Base-by-base conservation (phyloP, 176 grass and related monocot species). In the Rhynchospora tenuis region DNA sequence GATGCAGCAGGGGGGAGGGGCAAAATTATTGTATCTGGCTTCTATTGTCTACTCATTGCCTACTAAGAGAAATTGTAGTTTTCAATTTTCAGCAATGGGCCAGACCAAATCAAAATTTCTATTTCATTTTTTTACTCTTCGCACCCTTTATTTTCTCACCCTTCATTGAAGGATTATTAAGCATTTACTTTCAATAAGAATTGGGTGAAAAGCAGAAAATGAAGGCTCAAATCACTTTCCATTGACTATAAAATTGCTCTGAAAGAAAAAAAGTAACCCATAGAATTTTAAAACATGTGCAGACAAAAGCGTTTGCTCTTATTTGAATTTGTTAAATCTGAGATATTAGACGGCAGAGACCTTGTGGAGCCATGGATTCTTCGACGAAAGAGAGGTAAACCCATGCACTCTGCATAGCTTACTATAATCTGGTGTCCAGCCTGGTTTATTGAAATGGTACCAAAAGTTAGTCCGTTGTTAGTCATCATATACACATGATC, bases 401-500 rank as follows among this genome's bases (percentile, higher is more conserved):
- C 89, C 95, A 95, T 95, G 78, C 95, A 98, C 63, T 93, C 82
- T 55, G 95, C 90, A 63, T 95, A 98, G 70, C 90, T 93, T 56
- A 93, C 88, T 14, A 98, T 88, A 57, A 98, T 95, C 63, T 98
- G 95, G 84, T 98, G 95, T 27, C 95, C 92, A 33, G 94, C 95
- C 92, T 98, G 43, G 52, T 76, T 71, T 68, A 55, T 71, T 73
- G 3, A 73, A 54, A 85, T 74, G 79, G 52, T 33, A 60, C 12
- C 19, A 62, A 15, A 44, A 69, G 42, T 85, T 46, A 85, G 44
- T 19, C 48, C 45, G 1, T 13, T 26, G 10, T 74, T 27, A 26
- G 71, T 74, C 71, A 48, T 28, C 1, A 16, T 7, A 46, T 73
- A 73, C 3, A 48, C 19, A 74, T 27, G 45, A 74, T 16, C 2